Conservation (phyloP, 345 rosid genomes). For the Gossypium herbaceum region DNA sequence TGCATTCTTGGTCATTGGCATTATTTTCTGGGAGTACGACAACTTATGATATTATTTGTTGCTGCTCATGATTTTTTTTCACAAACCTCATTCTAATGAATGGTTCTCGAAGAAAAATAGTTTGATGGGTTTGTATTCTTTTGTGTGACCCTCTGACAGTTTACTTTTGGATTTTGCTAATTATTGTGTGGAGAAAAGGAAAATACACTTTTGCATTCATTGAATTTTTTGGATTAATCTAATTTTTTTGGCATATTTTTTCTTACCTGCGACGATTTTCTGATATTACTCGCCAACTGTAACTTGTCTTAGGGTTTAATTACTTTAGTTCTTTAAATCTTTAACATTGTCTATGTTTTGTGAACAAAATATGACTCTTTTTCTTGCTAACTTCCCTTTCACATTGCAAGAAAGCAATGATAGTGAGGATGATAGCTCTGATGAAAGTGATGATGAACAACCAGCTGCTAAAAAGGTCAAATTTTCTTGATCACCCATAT, state of each 20-base stretch:
- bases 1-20: not conserved
- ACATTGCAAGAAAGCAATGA: constrained; percentile 21
- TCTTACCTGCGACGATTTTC: not conserved
- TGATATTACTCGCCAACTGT: not conserved
- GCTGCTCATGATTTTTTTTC: not conserved
- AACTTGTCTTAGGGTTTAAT: not conserved
- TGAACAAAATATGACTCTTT: not conserved
- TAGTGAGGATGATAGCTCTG: constrained; percentile 37
- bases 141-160: not conserved
- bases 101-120: not conserved
- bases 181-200: not conserved
- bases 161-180: not conserved
- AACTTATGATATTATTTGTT: not conserved
- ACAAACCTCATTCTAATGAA: not conserved
- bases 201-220: not conserved
- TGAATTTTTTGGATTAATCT: not conserved
- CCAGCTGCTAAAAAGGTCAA: constrained; percentile 45
- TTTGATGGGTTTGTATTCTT: not conserved
- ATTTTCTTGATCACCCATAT: not conserved
- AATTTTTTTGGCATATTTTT: not conserved
- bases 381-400: not conserved
- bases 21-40: not conserved
- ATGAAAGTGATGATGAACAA: constrained; percentile 36
- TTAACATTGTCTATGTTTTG: not conserved
- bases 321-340: not conserved